phyloP scores from a whole-genome alignment of 1,284 basidiomycete species.

The Ceratobasidium sp. region DNA sequence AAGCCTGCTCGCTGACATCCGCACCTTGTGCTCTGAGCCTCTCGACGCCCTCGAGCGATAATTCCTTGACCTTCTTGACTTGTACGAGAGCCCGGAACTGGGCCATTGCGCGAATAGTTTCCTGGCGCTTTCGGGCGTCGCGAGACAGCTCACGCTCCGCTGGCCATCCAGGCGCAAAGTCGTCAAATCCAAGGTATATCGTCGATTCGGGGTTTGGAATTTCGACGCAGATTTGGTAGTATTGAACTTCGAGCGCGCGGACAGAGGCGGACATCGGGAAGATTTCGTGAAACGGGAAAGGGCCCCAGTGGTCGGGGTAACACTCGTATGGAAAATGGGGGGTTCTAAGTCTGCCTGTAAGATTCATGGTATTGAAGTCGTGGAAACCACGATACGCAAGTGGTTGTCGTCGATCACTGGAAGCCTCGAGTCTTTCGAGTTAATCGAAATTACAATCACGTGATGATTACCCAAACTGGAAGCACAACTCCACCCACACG shows the following conservation, averaged over 20 bases:
- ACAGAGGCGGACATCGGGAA: not conserved
- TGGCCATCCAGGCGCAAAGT: conserved; percentile 23
- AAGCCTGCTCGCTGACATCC: conserved; percentile 24
- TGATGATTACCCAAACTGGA: too few species aligned
- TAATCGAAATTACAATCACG: too few species aligned
- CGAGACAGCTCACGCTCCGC: not conserved
- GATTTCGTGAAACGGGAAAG: conserved; percentile 14
- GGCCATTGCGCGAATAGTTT: conserved; percentile 16
- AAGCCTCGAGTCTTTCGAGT: too few species aligned
- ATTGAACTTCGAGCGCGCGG: conserved; percentile 1
- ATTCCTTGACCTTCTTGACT: conserved; percentile 8
- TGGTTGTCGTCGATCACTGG: too few species aligned
- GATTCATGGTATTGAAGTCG: too few species aligned
- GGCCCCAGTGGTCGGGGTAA: conserved; percentile 32
- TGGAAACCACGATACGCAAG: too few species aligned
- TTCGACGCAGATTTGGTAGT: conserved; percentile 5
- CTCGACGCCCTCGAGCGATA: conserved; percentile 3
- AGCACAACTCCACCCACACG: too few species aligned
- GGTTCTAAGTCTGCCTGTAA: conserved; percentile 5
- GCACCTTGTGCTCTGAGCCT: conserved; percentile 12
- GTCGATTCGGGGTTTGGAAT: not conserved
- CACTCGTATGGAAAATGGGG: not conserved
- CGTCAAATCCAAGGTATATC: conserved; percentile 25
- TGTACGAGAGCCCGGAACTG: conserved; percentile 20
- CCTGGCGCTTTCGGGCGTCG: not conserved